Conservation (phyloP, 2,329 filamentous ascomycete species). For the Fusarium transvaalense region DNA sequence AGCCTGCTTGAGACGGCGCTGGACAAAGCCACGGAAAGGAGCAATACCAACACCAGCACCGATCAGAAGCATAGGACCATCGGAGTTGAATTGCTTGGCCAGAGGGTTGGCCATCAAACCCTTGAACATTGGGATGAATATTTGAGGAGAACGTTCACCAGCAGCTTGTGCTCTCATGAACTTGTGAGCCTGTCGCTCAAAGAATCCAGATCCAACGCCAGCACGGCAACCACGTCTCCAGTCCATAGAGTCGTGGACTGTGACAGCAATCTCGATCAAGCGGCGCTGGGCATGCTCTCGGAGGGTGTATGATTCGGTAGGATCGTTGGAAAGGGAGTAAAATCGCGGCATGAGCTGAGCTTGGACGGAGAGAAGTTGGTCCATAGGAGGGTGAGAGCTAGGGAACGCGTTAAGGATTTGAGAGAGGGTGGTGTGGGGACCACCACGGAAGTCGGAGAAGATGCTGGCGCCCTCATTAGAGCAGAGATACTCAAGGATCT, state of each 20-base stretch:
- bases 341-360: slow-evolving; percentile 96
- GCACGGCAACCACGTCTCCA: slow-evolving; percentile 80
- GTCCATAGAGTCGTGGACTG: slow-evolving; percentile 87
- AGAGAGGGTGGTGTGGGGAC: slow-evolving; percentile 84
- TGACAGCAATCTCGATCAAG: slow-evolving; percentile 95
- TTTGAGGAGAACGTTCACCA: slow-evolving; percentile 68
- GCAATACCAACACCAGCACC: slow-evolving; percentile 97
- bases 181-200: slow-evolving; percentile 83
- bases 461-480: slow-evolving; percentile 90
- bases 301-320: slow-evolving; percentile 78
- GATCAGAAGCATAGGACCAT: slow-evolving; percentile 97
- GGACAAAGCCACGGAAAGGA: slow-evolving; percentile 96
- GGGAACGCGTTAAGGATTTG: slow-evolving; percentile 94
- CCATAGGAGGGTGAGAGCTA: slow-evolving; percentile 87
- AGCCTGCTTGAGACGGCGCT: slow-evolving; percentile 91
- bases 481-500: slow-evolving; percentile 86
- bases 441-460: slow-evolving; percentile 95
- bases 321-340: slow-evolving; percentile 97
- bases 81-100: slow-evolving; percentile 88
- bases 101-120: slow-evolving; percentile 97
- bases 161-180: slow-evolving; percentile 76
- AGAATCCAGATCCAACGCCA: slow-evolving; percentile 91
- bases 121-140: slow-evolving; percentile 96
- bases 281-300: slow-evolving; percentile 79
- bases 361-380: slow-evolving; percentile 81